Evolutionary conservation across 2,329 filamentous ascomycete genomes (phyloP), one percentile per base, ranked within the genome.

Genomic region (Niveomyces coronatus): DNA sequence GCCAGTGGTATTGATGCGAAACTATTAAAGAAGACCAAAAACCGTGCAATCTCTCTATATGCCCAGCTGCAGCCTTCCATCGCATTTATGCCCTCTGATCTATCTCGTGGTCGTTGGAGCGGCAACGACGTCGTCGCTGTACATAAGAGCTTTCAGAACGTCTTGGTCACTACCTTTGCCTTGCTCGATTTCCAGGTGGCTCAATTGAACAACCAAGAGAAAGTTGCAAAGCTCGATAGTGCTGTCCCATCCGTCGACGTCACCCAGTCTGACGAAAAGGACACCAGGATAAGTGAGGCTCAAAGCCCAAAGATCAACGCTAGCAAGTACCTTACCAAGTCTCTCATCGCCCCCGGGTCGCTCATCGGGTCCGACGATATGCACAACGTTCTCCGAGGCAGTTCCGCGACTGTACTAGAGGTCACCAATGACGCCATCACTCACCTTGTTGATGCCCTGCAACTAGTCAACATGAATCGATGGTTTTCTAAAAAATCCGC

Each of bases 71-170:
- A 61, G 8, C 62, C 63, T 0, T 47, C 56, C 0, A 36, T 69
- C 0, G 60, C 49, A 0, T 71, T 71, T 37, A 47, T 71, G 0
- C 65, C 62, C 0, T 46, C 71, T 1, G 67, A 71, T 42, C 54
- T 69, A 15, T 68, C 66, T 0, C 51, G 62, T 3, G 60, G 65
- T 2, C 51, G 59, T 3, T 71, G 67, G 67, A 60, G 52, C 13
- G 51, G 66, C 1, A 57, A 63, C 8, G 64, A 70, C 14, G 53
- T 71, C 13, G 51, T 52, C 4, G 47, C 46, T 1, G 41, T 71
- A 6, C 53, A 61, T 10, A 52, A 52, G 4, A 56, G 54, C 0
- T 43, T 67, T 1, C 54, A 63, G 0, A 51, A 61, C 9, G 48
- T 58, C 8, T 54, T 63, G 41, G 40, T 59, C 1, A 48, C 54